Conservation (phyloP, 495 filamentous ascomycete genomes). For the Tuber umbilicatum region DNA sequence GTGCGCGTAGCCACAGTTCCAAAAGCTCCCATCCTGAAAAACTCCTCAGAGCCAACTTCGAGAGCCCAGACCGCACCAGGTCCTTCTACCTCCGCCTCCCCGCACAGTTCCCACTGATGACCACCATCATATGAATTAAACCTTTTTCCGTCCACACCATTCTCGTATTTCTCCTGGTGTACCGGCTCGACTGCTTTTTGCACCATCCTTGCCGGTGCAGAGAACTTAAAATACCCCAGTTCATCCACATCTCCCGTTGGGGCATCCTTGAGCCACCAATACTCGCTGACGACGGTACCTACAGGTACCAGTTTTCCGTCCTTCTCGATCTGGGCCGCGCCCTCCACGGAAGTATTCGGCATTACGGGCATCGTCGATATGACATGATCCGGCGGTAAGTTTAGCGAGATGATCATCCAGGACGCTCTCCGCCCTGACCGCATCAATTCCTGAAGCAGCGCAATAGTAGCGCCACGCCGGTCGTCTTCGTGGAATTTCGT, state of each 20-base stretch:
- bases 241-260: background rate
- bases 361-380: constrained; percentile 5
- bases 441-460: background rate
- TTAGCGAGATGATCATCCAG: background rate
- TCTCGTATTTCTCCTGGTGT: background rate
- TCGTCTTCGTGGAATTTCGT: constrained; percentile 5
- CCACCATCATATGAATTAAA: background rate
- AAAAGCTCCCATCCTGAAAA: background rate
- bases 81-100: background rate
- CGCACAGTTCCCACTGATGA: background rate
- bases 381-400: background rate
- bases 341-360: background rate
- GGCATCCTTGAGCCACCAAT: background rate
- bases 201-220: background rate
- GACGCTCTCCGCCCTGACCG: background rate
- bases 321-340: background rate
- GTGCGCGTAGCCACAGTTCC: background rate
- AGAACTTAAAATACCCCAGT: constrained; percentile 1
- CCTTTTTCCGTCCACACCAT: background rate
- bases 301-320: background rate
- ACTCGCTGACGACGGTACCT: background rate
- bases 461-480: background rate
- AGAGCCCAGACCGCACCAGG: background rate
- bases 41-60: background rate
- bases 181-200: background rate